Percentiles rank a stretch among this genome's conserved stretches.
Conservation (phyloP, 2,329 filamentous ascomycete species). For the Fusarium multiceps region DNA sequence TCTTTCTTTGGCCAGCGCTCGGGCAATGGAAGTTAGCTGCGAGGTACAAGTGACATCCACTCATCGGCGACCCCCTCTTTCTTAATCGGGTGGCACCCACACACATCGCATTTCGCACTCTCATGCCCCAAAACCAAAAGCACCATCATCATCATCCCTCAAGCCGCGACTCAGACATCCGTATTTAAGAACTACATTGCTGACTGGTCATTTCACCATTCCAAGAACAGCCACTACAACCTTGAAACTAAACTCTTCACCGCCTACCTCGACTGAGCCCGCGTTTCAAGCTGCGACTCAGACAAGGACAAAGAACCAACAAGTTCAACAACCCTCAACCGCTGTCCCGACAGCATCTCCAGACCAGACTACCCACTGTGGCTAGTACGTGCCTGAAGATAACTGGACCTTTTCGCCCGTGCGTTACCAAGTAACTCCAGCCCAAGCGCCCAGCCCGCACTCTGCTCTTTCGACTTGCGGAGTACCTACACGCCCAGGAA, state of each 20-base stretch:
- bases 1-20: neutral
- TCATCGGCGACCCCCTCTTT: constrained; percentile 7
- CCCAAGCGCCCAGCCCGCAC: constrained; percentile 32
- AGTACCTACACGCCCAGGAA: constrained; percentile 29
- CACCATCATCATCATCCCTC: constrained; percentile 35
- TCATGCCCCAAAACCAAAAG: constrained; percentile 26
- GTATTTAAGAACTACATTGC: constrained; percentile 37
- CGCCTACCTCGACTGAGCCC: constrained; percentile 34
- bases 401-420: constrained; percentile 39
- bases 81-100: constrained; percentile 28
- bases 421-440: constrained; percentile 36
- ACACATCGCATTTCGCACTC: constrained; percentile 28
- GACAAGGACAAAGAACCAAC: constrained; percentile 19
- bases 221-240: constrained; percentile 45
- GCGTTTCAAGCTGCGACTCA: constrained; percentile 20
- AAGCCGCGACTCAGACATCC: constrained; percentile 35
- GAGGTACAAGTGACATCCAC: constrained; percentile 24
- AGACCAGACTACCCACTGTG: constrained; percentile 35
- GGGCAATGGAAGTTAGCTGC: constrained; percentile 15
- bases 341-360: constrained; percentile 31
- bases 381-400: constrained; percentile 34
- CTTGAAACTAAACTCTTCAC: constrained; percentile 40
- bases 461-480: constrained; percentile 20
- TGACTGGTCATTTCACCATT: constrained; percentile 46
- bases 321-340: constrained; percentile 25